Evolutionary conservation across 2,329 filamentous ascomycete species (phyloP), one percentile per base, ranked within the genome.

Genomic region (Dothideomycetidae sp.): DNA sequence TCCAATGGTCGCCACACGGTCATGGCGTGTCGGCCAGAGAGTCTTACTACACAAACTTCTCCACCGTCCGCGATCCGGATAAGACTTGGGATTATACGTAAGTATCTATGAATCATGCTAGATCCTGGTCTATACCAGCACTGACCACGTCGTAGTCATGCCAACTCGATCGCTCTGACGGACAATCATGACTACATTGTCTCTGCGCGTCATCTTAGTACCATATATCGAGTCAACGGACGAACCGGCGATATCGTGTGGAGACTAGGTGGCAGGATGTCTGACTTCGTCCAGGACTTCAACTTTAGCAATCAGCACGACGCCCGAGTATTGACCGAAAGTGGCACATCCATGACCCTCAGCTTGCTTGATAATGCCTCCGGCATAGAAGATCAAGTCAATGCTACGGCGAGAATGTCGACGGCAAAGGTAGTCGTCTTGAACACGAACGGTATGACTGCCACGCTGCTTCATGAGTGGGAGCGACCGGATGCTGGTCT

Each of bases 111-210:
- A n/a, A n/a, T n/a, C n/a, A n/a, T n/a, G n/a, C n/a, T n/a, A n/a
- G n/a, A n/a, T n/a, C n/a, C n/a, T n/a, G n/a, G n/a, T n/a, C n/a
- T n/a, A n/a, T n/a, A n/a, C n/a, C n/a, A n/a, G n/a, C n/a, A n/a
- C n/a, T n/a, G n/a, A n/a, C n/a, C n/a, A n/a, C n/a, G n/a, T n/a
- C n/a, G 5, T 17, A 36, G 33, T 12, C 60, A 63, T 32, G 47
- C 56, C 33, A 63, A 62, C 39, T 51, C 57, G 2, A 48, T 61
- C 17, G 58, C 59, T 37, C 58, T 55, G 37, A 57, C 56, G 32
- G 42, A 39, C 3, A 43, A 50, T 9, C 58, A 58, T 3, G 55
- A 62, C 38, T 61, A 56, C 31, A 29, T 61, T 14, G 44, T 61
- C 10, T 61, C 59, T 1, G 50, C 54, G 15, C 56, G 59, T 3